Base-by-base conservation (phyloP, 768 basidiomycete genomes). In the Calocybe cyanea region DNA sequence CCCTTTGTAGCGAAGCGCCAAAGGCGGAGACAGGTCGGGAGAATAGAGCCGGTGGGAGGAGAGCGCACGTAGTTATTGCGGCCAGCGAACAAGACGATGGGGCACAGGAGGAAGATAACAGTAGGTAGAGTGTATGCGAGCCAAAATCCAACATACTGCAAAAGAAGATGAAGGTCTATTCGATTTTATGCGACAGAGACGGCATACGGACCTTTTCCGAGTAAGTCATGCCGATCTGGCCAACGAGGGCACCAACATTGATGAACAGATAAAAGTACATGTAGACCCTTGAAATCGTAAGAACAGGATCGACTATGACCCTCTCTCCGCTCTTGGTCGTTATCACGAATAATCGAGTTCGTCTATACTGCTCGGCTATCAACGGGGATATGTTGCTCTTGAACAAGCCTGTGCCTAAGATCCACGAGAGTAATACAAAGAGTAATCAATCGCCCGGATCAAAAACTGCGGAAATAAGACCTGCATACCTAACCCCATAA, bases 211-310 rank as follows among this genome's bases (percentile, higher is more conserved):
- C 76, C 68, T 79, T 81, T 60, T 82, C 78, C 17, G 81, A 68
- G 55, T 82, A 86, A 0, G 80, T 75, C 85, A 85, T 86, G 14
- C 67, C 61, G 33, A 87, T 76, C 60, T 85, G 84, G 17, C 84
- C 87, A 28, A 80, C 50, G 18, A 87, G 66, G 0, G 87, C 78
- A 2, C 87, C 87, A 41, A 86, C 61, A 60, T 88, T 88, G 58
- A 85, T 84, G 62, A 83, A 85, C 38, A 81, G 67, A 59, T 86
- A 86, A 61, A 82, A 83, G 54, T 80, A 81, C 83, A 87, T 86
- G 63, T 88, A 90, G 8, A 90, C 77, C 41, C 84, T 72, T 2
- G 81, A 71, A 3, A 81, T 72, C 0, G 88, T 91, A 56, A 83
- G 52, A 2, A 66, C 60, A 0, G 87, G 89, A 54, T 91, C 87